Evolutionary conservation across 202 grass and related monocot species (phyloP).

Genomic region (Schoenoplectus triqueter): DNA sequence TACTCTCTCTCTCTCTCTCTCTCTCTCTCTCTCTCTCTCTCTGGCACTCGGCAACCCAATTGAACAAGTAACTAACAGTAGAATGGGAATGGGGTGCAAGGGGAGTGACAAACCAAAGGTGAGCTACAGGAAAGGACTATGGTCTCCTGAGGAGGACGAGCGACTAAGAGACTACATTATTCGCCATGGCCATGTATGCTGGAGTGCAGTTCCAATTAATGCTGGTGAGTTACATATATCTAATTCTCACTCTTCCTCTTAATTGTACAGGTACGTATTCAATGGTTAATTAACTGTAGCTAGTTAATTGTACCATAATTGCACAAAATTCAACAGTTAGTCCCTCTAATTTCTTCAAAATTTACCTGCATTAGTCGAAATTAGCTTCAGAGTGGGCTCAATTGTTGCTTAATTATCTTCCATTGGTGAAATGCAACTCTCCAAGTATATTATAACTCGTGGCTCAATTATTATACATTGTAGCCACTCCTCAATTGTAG

Average conservation of each 20-base stretch:
- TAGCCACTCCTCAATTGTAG: no score
- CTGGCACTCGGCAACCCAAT: constrained; percentile 6
- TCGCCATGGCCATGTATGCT: constrained; percentile 73
- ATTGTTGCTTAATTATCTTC: background rate
- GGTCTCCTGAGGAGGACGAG: constrained; percentile 89
- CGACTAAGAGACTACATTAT: constrained; percentile 71
- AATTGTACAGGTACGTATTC: background rate
- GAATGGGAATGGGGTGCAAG: constrained; percentile 67
- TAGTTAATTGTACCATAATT: background rate
- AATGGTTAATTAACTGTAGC: background rate
- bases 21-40: background rate
- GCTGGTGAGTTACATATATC: constrained; percentile 53
- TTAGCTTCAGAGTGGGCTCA: background rate
- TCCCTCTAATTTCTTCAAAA: background rate
- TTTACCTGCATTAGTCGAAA: constrained; percentile 13
- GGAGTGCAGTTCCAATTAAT: constrained; percentile 74
- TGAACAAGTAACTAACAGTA: constrained; percentile 32
- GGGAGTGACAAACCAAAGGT: constrained; percentile 79
- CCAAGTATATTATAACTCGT: background rate
- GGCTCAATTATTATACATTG: background rate
- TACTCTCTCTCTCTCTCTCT: background rate
- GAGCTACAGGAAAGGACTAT: constrained; percentile 71
- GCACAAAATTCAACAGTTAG: background rate
- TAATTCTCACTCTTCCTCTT: background rate
- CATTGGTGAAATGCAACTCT: constrained; percentile 22